Evolutionary conservation across 2,329 filamentous ascomycete species (phyloP).

Genomic region (Aspergillus fischeri): DNA sequence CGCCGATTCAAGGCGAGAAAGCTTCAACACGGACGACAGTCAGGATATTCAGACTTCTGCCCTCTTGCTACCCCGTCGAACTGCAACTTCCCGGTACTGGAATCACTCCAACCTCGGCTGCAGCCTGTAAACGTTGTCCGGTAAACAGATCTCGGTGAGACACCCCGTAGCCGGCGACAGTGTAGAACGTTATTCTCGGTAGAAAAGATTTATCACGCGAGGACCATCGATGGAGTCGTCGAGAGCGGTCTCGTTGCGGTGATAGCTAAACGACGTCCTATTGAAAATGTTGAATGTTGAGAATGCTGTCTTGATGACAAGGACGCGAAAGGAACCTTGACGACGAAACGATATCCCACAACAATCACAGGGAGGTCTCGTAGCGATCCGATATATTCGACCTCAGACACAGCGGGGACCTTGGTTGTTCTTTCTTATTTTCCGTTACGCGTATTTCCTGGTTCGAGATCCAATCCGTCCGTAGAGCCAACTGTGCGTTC

Average conservation of each 20-base stretch:
- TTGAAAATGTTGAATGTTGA: constrained; percentile 1
- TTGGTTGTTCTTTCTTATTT: background rate
- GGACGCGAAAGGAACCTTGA: constrained; percentile 7
- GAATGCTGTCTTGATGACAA: background rate
- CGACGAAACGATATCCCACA: background rate
- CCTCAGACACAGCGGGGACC: constrained; percentile 1
- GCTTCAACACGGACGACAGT: constrained; percentile 23
- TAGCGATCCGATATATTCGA: constrained; percentile 1
- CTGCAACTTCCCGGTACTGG: constrained; percentile 22
- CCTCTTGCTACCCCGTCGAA: constrained; percentile 28
- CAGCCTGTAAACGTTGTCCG: constrained; percentile 5
- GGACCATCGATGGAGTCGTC: constrained; percentile 21
- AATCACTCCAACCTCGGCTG: constrained; percentile 17
- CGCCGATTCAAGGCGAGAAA: constrained; percentile 19
- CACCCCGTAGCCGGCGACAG: constrained; percentile 5
- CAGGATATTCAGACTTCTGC: constrained; percentile 21
- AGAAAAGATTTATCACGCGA: constrained; percentile 18
- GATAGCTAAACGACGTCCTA: constrained; percentile 9
- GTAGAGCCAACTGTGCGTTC: constrained; percentile 8
- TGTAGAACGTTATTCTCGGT: constrained; percentile 2
- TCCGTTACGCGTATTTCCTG: constrained; percentile 2
- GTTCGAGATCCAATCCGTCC: constrained; percentile 11
- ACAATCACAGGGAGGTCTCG: constrained; percentile 1
- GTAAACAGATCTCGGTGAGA: constrained; percentile 3
- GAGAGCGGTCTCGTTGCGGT: constrained; percentile 5